Evolutionary conservation across 1,139 yeast species (phyloP).

Genomic region (Hyphopichia pseudoburtonii): DNA sequence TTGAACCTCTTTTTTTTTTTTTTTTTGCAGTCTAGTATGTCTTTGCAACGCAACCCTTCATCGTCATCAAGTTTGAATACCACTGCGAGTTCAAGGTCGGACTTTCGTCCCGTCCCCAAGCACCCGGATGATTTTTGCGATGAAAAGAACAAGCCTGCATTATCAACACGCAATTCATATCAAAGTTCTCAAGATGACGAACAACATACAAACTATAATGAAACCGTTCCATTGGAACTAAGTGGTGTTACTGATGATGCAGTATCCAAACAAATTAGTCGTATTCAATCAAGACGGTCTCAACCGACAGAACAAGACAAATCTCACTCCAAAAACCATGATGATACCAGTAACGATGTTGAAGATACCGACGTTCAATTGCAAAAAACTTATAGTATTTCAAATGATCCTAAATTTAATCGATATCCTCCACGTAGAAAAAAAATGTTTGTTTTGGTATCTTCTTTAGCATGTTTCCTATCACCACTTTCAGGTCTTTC

Average conservation of each 20-base stretch:
- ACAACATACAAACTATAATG: constrained; percentile 1
- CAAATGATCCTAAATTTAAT: constrained; percentile 8
- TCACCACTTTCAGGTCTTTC: constrained; percentile 45
- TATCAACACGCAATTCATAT: too few relatives aligned
- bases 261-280: constrained; percentile 13
- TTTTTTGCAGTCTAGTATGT: too few relatives aligned
- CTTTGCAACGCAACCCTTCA: too few relatives aligned
- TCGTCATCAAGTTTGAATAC: background rate
- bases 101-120: too few relatives aligned
- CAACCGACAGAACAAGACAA: constrained; percentile 3
- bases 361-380: constrained; percentile 3
- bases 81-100: too few relatives aligned
- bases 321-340: too few relatives aligned
- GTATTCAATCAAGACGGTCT: constrained; percentile 16
- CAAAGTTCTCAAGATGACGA: background rate
- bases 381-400: constrained; percentile 6
- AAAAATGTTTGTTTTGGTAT: constrained; percentile 13
- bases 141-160: too few relatives aligned
- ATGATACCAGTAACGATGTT: background rate
- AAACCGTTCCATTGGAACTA: constrained; percentile 16
- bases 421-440: constrained; percentile 12
- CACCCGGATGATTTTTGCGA: too few relatives aligned
- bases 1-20: too few relatives aligned
- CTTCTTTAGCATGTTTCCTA: constrained; percentile 29
- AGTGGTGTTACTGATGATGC: constrained; percentile 19